Percentiles rank a stretch among this genome's conserved stretches.
Conservation (phyloP, 768 basidiomycete species). For the Xerocomellus intermedius region DNA sequence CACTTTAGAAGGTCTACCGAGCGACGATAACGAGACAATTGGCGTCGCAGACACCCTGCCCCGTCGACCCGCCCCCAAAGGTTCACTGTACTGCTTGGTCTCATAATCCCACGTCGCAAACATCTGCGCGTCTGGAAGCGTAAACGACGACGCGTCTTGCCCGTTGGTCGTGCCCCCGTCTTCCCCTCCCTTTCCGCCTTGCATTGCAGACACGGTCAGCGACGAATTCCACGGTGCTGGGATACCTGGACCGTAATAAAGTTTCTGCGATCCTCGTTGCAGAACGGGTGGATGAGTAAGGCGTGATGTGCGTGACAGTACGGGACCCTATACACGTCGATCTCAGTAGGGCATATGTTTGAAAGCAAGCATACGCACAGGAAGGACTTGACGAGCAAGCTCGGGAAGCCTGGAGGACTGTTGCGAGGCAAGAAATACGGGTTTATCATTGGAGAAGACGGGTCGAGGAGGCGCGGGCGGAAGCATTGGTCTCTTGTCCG, state of each 20-base stretch:
- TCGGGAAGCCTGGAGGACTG: conserved; percentile 66
- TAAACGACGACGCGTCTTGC: conserved; percentile 29
- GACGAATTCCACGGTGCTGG: conserved; percentile 48
- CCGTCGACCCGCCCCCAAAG: conserved; percentile 32
- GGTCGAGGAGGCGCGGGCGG: conserved; percentile 39
- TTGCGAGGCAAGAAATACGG: conserved; percentile 63
- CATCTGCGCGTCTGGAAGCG: conserved; percentile 47
- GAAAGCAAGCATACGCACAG: conserved; percentile 44
- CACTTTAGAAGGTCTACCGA: conserved; percentile 23
- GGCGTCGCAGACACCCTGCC: conserved; percentile 19
- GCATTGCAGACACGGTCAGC: conserved; percentile 7
- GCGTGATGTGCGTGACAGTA: conserved; percentile 58
- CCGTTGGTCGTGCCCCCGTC: conserved; percentile 20
- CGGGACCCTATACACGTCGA: conserved; percentile 43
- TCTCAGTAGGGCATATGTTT: neutral
- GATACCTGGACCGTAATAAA: conserved; percentile 40
- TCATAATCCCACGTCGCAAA: conserved; percentile 54
- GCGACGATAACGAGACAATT: conserved; percentile 20
- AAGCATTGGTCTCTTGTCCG: conserved; percentile 39
- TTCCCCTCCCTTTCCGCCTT: conserved; percentile 26
- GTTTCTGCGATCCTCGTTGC: conserved; percentile 42
- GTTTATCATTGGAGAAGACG: conserved; percentile 45
- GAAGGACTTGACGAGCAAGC: conserved; percentile 62
- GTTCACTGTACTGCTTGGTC: conserved; percentile 40
- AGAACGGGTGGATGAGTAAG: conserved; percentile 66